A percentile compares a stretch with the other conserved stretches of the same genome.
Evolutionary conservation across 208 protist genomes (phyloP).

Genomic region (Naegleria fowleri): DNA sequence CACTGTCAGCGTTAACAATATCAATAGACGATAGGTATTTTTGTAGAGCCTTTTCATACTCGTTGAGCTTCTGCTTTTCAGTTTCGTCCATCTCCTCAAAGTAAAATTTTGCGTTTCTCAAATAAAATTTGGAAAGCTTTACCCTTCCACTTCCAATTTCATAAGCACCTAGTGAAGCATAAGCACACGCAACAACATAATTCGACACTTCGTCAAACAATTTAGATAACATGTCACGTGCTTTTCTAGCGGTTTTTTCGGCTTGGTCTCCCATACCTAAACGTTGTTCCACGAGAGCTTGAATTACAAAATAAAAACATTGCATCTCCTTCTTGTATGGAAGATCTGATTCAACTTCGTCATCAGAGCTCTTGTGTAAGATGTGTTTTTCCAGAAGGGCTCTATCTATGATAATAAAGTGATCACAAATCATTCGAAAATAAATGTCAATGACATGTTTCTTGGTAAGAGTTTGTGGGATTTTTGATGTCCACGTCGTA

Average conservation of each 20-base stretch:
- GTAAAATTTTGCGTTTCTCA: not conserved
- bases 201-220: not conserved
- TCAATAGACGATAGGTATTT: not conserved
- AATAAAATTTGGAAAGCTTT: not conserved
- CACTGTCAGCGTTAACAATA: not conserved
- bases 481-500: not conserved
- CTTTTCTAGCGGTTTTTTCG: not conserved
- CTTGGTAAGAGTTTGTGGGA: not conserved
- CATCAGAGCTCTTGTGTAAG: not conserved
- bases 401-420: not conserved
- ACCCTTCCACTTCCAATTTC: not conserved
- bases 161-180: not conserved
- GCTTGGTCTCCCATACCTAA: not conserved
- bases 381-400: not conserved
- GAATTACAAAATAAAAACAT: not conserved
- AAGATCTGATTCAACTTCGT: not conserved
- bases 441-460: not conserved
- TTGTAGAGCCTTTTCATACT: not conserved
- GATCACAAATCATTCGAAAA: not conserved
- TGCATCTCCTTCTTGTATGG: not conserved
- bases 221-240: not conserved
- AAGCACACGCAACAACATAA: not conserved
- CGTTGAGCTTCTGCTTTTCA: not conserved
- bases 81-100: not conserved
- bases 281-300: not conserved